These are phyloP conservation scores for Komagataella ulmi DNA, from an alignment of 805 yeast species.

Conservation along the genomic window DNA sequence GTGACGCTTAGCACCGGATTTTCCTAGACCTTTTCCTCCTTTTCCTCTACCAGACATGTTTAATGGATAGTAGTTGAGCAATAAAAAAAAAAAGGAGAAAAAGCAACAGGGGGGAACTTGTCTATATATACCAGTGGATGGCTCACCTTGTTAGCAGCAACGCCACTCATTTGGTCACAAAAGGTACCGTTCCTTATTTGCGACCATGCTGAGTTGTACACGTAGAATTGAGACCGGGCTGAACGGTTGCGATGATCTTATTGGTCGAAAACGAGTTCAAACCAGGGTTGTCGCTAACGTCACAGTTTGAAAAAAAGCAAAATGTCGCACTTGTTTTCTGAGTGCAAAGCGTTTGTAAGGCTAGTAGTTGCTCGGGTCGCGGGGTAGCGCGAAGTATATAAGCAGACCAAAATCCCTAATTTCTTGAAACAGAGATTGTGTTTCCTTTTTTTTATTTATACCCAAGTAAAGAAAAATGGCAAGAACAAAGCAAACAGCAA, in stretches of 20 bases:
- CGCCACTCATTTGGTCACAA: neutral
- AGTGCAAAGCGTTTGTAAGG: neutral
- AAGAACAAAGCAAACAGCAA: conserved; percentile 89
- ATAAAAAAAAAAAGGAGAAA: conserved; percentile 5
- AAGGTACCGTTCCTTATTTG: neutral
- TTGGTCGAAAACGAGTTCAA: neutral
- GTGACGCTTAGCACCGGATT: conserved; percentile 99
- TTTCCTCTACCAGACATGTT: conserved; percentile 98
- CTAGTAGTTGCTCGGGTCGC: neutral
- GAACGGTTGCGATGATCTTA: neutral
- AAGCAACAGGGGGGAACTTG: neutral
- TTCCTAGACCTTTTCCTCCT: conserved; percentile 99
- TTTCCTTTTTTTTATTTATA: conserved; percentile 1
- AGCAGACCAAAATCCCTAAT: neutral
- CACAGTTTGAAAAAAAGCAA: neutral
- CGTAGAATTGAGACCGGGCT: neutral
- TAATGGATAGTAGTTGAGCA: conserved; percentile 11
- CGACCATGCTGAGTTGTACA: neutral
- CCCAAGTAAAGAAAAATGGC: conserved; percentile 41
- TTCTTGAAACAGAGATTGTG: neutral
- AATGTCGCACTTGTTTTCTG: neutral
- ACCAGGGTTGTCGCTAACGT: neutral
- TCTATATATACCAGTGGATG: neutral
- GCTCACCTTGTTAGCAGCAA: neutral
- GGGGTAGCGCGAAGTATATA: neutral